These are phyloP conservation scores for Plasmodium yoelii DNA, from an alignment of 169 alveolate species.

Conservation along the genomic window DNA sequence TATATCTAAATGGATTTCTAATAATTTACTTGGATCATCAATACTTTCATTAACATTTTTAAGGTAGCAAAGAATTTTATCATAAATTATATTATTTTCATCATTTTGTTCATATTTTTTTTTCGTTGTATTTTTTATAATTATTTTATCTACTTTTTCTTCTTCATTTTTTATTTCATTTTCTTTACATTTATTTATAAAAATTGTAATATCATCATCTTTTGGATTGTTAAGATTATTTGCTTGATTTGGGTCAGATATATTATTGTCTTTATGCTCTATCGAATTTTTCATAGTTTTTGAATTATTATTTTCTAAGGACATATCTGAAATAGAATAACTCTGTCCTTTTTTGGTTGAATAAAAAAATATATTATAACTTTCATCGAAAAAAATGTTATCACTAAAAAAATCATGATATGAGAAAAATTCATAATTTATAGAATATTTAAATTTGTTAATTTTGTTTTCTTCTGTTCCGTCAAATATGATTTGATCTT, in stretches of 20 bases:
- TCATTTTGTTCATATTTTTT: background rate
- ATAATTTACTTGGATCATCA: conserved; percentile 15
- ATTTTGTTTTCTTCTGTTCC: background rate
- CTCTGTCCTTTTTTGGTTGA: conserved; percentile 2
- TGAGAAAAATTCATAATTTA: conserved; percentile 41
- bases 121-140: background rate
- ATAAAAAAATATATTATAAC: conserved; percentile 45
- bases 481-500: conserved; percentile 33
- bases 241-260: background rate
- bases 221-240: background rate
- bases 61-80: conserved; percentile 13
- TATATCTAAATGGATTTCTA: conserved; percentile 23
- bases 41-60: background rate
- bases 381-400: conserved; percentile 26
- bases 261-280: background rate
- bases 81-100: background rate
- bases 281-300: background rate
- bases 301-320: too few species aligned
- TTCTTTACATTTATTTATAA: conserved; percentile 16
- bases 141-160: background rate
- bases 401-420: conserved; percentile 33
- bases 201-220: background rate
- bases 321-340: too few species aligned
- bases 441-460: background rate
- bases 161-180: conserved; percentile 12